Evolutionary conservation across 2,329 filamentous ascomycete species (phyloP), one percentile per base, ranked within the genome.

Genomic region (Penicillium psychrosexuale): DNA sequence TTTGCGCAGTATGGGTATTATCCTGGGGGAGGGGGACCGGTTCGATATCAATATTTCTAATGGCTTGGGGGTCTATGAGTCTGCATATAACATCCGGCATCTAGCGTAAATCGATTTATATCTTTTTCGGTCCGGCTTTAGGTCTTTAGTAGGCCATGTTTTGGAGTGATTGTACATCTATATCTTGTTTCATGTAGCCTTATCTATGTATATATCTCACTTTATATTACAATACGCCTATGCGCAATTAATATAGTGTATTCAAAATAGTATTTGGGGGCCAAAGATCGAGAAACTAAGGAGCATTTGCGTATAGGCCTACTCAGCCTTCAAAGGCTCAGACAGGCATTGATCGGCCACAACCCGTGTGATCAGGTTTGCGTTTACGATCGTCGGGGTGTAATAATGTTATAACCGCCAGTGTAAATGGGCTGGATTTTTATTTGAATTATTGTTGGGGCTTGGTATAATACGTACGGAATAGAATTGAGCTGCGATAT

Each of bases 31-130:
- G 36, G 7, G 8, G 34, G 28, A 8, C 17, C 11, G 8, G 43
- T 13, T 27, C 36, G 15, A 9, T 49, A 49, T 49, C 51, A 53
- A 31, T 53, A 49, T 43, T 43, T 12, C n/a, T 53, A 19, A 53
- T 53, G 6, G 8, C 3, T 33, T 40, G 7, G 19, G 19, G 7
- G 11, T 38, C 17, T 24, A 22, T 15, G 19, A 24, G 39, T 19
- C 7, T 31, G 8, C 36, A 7, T 22, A 22, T 17, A 27, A n/a
- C 19, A 19, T 22, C 2, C 36, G 7, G 15, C 8, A 12, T 28
- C 19, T 43, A 43, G 31, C 44, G 11, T 28, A 12, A 28, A 43
- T 12, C 8, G 17, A n/a, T 8, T 24, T 47, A 4, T 17, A 19
- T 37, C 6, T n/a, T 36, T 8, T 39, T 39, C 9, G 24, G 6